Conservation (phyloP, 805 yeast genomes). For the Peterozyma xylosa region DNA sequence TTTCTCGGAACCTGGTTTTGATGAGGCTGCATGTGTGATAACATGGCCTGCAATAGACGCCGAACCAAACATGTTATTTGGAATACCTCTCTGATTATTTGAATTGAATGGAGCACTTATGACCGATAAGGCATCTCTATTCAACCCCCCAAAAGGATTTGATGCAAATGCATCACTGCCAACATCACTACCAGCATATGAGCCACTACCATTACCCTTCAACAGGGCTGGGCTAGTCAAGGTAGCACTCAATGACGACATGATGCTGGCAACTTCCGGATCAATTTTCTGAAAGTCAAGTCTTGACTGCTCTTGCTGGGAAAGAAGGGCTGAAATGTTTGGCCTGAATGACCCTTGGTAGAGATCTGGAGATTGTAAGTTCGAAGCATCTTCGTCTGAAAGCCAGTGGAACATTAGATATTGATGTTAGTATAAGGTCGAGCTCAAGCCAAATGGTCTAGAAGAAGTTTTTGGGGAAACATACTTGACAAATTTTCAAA, state of each 20-base stretch:
- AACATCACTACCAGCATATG: constrained; percentile 28
- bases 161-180: constrained; percentile 25
- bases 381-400: too few relatives aligned
- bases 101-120: constrained; percentile 37
- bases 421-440: too few relatives aligned
- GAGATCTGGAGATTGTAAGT: too few relatives aligned
- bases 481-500: constrained; percentile 8
- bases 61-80: constrained; percentile 40
- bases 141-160: constrained; percentile 32
- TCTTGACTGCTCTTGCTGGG: neutral
- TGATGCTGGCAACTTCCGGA: constrained; percentile 24
- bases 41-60: constrained; percentile 57
- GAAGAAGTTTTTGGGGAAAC: neutral
- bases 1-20: constrained; percentile 32
- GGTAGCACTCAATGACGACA: constrained; percentile 21
- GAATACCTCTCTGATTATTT: constrained; percentile 19
- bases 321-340: too few relatives aligned
- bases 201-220: constrained; percentile 18
- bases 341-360: too few relatives aligned
- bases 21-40: constrained; percentile 26
- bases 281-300: constrained; percentile 1
- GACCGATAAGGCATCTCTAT: constrained; percentile 38
- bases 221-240: constrained; percentile 9
- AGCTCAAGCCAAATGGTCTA: too few relatives aligned
- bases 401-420: too few relatives aligned